phyloP scores from a whole-genome alignment of 2,329 filamentous ascomycete species.

The Talaromyces rugulosus region DNA sequence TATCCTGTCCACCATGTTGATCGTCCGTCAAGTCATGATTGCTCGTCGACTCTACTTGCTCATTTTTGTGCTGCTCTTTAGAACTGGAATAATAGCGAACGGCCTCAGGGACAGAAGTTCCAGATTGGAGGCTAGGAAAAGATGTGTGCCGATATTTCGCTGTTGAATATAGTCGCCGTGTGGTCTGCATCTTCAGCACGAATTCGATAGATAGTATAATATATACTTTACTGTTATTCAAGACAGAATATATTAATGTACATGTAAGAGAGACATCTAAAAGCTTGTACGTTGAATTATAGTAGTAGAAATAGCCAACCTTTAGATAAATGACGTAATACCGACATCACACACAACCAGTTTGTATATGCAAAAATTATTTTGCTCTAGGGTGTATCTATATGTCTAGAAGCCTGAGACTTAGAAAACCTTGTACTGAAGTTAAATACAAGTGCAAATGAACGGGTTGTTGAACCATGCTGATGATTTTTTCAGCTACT shows the following conservation, averaged over 20 bases:
- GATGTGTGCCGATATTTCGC: neutral
- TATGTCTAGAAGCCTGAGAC: too few species aligned
- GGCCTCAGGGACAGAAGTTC: neutral
- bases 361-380: too few species aligned
- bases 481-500: too few species aligned
- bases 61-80: neutral
- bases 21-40: neutral
- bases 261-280: neutral
- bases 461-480: too few species aligned
- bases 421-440: too few species aligned
- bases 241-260: neutral
- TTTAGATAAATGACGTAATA: too few species aligned
- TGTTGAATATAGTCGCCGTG: neutral
- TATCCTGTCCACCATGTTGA: neutral
- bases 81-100: neutral
- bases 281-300: too few species aligned
- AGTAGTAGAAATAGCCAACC: too few species aligned
- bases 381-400: too few species aligned
- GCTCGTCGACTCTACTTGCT: neutral
- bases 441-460: too few species aligned
- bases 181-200: constrained; percentile 1
- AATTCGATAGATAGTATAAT: neutral
- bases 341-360: too few species aligned
- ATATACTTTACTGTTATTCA: neutral
- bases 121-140: neutral